These are phyloP conservation scores for Thalassiosira livingstoniorum DNA, from an alignment of 352 stramenopile species.

Conservation along the genomic window DNA sequence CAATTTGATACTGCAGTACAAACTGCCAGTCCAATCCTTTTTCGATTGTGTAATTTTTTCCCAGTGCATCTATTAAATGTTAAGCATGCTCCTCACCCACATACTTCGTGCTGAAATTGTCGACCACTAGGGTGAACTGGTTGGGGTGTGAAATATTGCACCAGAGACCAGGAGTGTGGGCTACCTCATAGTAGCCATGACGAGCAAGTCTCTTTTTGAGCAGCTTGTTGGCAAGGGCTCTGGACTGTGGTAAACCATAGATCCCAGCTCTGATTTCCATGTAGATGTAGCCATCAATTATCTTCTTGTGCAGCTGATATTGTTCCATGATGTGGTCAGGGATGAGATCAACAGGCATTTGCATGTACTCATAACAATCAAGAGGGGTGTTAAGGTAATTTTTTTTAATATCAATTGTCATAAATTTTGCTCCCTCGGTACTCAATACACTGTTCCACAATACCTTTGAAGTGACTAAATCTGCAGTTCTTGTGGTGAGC, in stretches of 20 bases:
- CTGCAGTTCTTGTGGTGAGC: slow-evolving; percentile 34
- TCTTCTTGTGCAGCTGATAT: slow-evolving; percentile 27
- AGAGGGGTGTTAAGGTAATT: slow-evolving; percentile 48
- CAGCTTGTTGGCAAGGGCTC: slow-evolving; percentile 39
- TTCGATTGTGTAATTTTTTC: background rate
- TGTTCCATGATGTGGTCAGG: slow-evolving; percentile 34
- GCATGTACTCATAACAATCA: slow-evolving; percentile 34
- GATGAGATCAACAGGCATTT: slow-evolving; percentile 23
- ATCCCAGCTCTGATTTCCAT: slow-evolving; percentile 25
- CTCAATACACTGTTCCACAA: slow-evolving; percentile 52
- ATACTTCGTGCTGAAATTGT: slow-evolving; percentile 51
- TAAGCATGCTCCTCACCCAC: slow-evolving; percentile 13
- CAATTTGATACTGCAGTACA: slow-evolving; percentile 16
- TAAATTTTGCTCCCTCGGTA: slow-evolving; percentile 35
- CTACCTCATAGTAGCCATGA: slow-evolving; percentile 22
- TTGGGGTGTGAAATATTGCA: slow-evolving; percentile 26
- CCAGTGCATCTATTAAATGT: slow-evolving; percentile 21
- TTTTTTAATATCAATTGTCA: slow-evolving; percentile 45
- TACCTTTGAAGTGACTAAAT: slow-evolving; percentile 43
- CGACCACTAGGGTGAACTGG: slow-evolving; percentile 54
- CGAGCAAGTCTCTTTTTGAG: slow-evolving; percentile 15
- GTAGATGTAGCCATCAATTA: slow-evolving; percentile 24
- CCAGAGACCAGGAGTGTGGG: slow-evolving; percentile 57
- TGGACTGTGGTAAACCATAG: slow-evolving; percentile 41
- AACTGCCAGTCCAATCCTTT: slow-evolving; percentile 19